phyloP scores from a whole-genome alignment of 225 moss, liverwort and hornwort species.

The Rhytidiadelphus loreus region DNA sequence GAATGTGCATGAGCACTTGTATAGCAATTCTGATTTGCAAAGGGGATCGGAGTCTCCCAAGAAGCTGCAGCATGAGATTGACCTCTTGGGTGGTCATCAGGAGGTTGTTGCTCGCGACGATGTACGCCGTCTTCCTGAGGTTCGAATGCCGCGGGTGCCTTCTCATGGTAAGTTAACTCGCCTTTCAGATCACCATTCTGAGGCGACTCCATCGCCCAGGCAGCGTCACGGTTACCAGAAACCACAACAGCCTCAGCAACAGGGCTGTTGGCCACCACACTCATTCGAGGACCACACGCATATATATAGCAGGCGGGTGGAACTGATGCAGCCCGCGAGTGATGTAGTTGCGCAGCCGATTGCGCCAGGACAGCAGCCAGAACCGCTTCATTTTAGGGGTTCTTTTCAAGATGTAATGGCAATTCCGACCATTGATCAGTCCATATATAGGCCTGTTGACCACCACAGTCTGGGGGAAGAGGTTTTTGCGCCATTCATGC shows the following conservation, averaged over 20 bases:
- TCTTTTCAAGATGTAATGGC: constrained; percentile 18
- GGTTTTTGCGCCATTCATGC: constrained; percentile 38
- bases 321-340: constrained; percentile 33
- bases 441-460: constrained; percentile 57
- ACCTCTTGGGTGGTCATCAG: constrained; percentile 24
- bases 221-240: constrained; percentile 54
- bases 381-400: constrained; percentile 35
- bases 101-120: constrained; percentile 54
- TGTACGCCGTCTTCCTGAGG: constrained; percentile 46
- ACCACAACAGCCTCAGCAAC: constrained; percentile 33
- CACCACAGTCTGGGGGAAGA: constrained; percentile 51
- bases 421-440: constrained; percentile 28
- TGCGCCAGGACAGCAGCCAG: constrained; percentile 35
- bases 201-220: constrained; percentile 24
- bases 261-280: constrained; percentile 36
- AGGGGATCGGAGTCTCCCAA: constrained; percentile 68
- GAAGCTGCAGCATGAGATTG: constrained; percentile 52
- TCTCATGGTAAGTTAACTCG: constrained; percentile 72
- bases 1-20: constrained; percentile 52
- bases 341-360: constrained; percentile 36
- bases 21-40: constrained; percentile 42
- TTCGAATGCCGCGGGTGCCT: constrained; percentile 53
- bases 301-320: constrained; percentile 46
- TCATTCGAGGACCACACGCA: constrained; percentile 58
- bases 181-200: constrained; percentile 48